These are phyloP conservation scores for Wallacemonas sp. DNA, from an alignment of 208 protist genomes.

Conservation along the genomic window DNA sequence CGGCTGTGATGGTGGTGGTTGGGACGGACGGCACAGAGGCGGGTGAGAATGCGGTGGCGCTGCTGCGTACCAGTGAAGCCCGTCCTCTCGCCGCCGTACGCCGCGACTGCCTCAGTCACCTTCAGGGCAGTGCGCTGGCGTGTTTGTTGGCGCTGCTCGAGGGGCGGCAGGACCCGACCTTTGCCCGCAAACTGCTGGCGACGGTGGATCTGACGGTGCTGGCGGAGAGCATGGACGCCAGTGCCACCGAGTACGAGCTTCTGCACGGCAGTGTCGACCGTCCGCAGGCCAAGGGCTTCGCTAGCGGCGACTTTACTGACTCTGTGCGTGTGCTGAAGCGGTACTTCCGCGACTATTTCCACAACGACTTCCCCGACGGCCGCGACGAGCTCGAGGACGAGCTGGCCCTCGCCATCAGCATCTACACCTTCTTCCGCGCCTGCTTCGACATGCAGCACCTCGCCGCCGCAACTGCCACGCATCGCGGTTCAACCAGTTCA, in stretches of 20 bases:
- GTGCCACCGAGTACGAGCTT: constrained; percentile 37
- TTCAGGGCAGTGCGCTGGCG: constrained; percentile 37
- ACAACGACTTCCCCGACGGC: constrained; percentile 32
- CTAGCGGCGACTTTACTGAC: constrained; percentile 30
- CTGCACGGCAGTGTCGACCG: constrained; percentile 35
- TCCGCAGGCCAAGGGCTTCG: constrained; percentile 24
- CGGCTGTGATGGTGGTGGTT: background rate
- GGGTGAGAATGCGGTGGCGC: background rate
- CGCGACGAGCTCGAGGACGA: constrained; percentile 58
- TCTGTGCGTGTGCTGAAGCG: constrained; percentile 25
- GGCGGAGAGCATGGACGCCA: constrained; percentile 43
- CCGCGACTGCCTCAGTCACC: constrained; percentile 17
- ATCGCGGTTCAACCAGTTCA: too few species aligned
- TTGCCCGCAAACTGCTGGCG: constrained; percentile 32
- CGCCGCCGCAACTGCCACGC: constrained; percentile 14
- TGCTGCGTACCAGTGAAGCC: background rate
- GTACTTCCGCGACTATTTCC: constrained; percentile 46
- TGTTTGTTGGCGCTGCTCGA: constrained; percentile 61
- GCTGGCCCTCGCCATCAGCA: constrained; percentile 45
- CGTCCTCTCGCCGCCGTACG: constrained; percentile 18
- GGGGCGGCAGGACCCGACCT: constrained; percentile 48
- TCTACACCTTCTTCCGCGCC: constrained; percentile 68
- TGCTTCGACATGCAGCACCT: constrained; percentile 61
- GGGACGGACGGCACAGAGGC: background rate
- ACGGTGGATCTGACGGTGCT: constrained; percentile 45